Evolutionary conservation across 2,329 filamentous ascomycete species (phyloP).

Genomic region (Pseudocercospora pini-densiflorae): DNA sequence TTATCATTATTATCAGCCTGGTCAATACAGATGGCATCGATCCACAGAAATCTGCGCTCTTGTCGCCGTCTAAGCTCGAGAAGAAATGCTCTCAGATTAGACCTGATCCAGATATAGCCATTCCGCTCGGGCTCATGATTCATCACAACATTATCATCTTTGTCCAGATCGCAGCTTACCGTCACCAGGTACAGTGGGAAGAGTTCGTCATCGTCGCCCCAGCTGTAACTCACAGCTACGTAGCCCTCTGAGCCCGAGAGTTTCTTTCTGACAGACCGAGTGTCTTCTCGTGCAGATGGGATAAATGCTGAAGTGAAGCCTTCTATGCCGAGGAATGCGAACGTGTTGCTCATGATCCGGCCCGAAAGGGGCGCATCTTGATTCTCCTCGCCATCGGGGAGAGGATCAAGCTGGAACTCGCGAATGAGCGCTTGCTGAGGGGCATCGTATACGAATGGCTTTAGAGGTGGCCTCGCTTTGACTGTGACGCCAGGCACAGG

Average conservation of each 20-base stretch:
- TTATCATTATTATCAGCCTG: background rate
- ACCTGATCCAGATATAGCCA: background rate
- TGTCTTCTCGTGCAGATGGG: background rate
- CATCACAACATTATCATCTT: background rate
- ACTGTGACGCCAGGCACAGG: background rate
- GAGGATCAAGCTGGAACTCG: background rate
- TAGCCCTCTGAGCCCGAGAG: background rate
- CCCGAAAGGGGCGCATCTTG: background rate
- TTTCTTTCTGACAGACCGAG: background rate
- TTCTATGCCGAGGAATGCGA: background rate
- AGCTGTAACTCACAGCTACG: background rate
- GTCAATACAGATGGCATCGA: slow-evolving; percentile 12
- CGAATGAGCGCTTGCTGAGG: background rate
- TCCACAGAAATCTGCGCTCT: slow-evolving; percentile 6
- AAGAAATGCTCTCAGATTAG: background rate
- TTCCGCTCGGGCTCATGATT: background rate
- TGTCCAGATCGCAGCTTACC: background rate
- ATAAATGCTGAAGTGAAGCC: background rate
- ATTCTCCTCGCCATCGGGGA: background rate
- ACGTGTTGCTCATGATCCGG: slow-evolving; percentile 5
- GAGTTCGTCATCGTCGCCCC: background rate
- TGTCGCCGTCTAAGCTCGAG: background rate
- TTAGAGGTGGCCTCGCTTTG: background rate
- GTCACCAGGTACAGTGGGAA: background rate
- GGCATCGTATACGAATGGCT: background rate